phyloP scores from a whole-genome alignment of 1,139 yeast species.

The Arxiozyma heterogenica region DNA sequence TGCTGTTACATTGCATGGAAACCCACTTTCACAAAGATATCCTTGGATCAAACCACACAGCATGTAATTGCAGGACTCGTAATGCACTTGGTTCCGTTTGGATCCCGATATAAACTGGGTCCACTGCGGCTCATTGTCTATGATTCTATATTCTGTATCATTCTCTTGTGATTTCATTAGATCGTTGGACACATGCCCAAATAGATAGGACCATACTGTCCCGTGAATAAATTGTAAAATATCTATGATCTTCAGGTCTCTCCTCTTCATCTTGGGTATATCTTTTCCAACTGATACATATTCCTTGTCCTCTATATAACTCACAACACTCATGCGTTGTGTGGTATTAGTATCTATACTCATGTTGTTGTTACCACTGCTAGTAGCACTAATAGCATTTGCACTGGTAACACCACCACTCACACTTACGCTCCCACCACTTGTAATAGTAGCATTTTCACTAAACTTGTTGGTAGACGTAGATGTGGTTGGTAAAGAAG shows the following conservation, averaged over 20 bases:
- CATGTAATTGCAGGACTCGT: constrained; percentile 35
- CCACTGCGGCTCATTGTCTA: constrained; percentile 71
- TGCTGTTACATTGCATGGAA: constrained; percentile 76
- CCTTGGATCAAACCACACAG: constrained; percentile 92
- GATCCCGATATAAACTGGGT: constrained; percentile 48
- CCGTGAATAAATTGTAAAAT: constrained; percentile 78
- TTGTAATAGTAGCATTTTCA: background rate
- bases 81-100: background rate
- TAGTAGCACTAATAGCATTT: background rate
- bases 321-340: background rate
- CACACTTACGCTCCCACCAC: constrained; percentile 28
- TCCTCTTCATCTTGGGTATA: constrained; percentile 25
- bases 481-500: constrained; percentile 10
- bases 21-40: constrained; percentile 68
- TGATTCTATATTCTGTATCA: constrained; percentile 74
- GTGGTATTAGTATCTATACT: background rate
- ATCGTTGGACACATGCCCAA: constrained; percentile 79
- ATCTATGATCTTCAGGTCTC: constrained; percentile 69
- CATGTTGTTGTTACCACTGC: background rate
- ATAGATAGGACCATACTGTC: constrained; percentile 70
- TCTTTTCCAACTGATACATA: constrained; percentile 18
- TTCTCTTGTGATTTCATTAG: constrained; percentile 80
- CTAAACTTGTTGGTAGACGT: background rate
- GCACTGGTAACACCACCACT: constrained; percentile 37
- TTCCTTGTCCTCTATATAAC: background rate